Conservation (phyloP, 495 filamentous ascomycete genomes). For the Penicillium alfredii region DNA sequence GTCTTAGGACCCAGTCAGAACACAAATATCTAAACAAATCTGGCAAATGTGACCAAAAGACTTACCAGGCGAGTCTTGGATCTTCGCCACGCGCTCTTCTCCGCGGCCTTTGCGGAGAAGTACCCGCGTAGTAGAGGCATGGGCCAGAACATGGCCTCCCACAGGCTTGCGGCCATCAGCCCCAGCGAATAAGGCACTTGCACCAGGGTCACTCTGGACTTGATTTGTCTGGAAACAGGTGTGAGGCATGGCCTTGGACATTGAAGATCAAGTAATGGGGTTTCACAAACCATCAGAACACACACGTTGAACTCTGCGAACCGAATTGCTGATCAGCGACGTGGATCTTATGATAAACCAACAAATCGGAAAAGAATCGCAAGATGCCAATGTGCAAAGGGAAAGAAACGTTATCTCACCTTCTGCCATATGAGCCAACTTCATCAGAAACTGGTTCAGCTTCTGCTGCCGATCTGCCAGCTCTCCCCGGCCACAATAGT, state of each 20-base stretch:
- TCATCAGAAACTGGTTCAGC: conserved; percentile 63
- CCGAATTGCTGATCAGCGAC: no score
- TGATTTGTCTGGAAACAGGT: conserved; percentile 59
- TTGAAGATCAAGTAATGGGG: background rate
- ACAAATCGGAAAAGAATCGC: no score
- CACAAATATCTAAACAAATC: no score
- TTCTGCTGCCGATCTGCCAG: conserved; percentile 73
- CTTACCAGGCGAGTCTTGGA: conserved; percentile 69
- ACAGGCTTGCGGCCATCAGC: conserved; percentile 72
- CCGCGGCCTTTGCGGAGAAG: conserved; percentile 71
- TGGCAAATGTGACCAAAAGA: conserved; percentile 1
- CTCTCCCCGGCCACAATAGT: conserved; percentile 70
- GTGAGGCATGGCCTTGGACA: background rate
- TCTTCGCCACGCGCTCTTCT: conserved; percentile 74
- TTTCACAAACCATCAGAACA: conserved; percentile 56
- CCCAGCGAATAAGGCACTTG: conserved; percentile 70
- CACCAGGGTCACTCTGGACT: conserved; percentile 76
- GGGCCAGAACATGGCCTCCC: conserved; percentile 74
- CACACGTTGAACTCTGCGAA: conserved; percentile 67
- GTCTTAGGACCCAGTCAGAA: conserved; percentile 36
- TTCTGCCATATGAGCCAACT: conserved; percentile 68
- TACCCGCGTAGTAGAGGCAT: conserved; percentile 70
- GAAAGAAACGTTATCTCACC: no score
- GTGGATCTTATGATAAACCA: no score
- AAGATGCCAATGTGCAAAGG: no score